Base-by-base conservation (phyloP, 768 basidiomycete species). In the Jaapia argillacea region DNA sequence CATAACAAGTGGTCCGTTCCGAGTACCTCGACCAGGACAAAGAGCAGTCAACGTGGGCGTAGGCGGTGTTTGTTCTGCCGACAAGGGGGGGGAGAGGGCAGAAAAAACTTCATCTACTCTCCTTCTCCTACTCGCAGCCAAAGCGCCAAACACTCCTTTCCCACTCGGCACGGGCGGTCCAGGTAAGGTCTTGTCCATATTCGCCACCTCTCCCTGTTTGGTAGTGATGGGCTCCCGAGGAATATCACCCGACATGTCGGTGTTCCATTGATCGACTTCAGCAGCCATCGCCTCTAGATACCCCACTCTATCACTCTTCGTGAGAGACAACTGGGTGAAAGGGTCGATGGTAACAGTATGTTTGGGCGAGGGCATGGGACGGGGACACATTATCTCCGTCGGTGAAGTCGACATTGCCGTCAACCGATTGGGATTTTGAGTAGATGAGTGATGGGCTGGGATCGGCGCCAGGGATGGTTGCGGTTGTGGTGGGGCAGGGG, bases 221-320 rank as follows among this genome's bases (percentile, higher is more conserved):
- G n/a, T n/a, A n/a, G n/a, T n/a, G n/a, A n/a, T n/a, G n/a, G n/a
- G n/a, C 31, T 41, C 22, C 49, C 58, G 58, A 4, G 65, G 64
- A n/a, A 69, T 48, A 45, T 70, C 68, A 3, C n/a, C 48, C 37
- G 58, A 60, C 43, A 61, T 51, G 48, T 66, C 53, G 18, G 45
- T 38, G 5, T 48, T 51, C 18, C 50, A 49, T 42, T 48, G 53
- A 14, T 55, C 70, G 1, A 74, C 77, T 44, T 72, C 72, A 24
- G 75, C 80, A 0, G 81, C 85, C 68, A 90, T 77, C 57, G 72
- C 69, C 61, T 89, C 87, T 42, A 89, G 66, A 47, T 71, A 66
- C 46, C 76, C 75, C 5, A 89, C 83, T n/a, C 76, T 60, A 45
- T 75, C 71, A 52, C 74, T 75, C 63, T 69, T 75, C 24, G 64